Base-by-base conservation (phyloP, 2,329 filamentous ascomycete species). In the Cercospora sesami region DNA sequence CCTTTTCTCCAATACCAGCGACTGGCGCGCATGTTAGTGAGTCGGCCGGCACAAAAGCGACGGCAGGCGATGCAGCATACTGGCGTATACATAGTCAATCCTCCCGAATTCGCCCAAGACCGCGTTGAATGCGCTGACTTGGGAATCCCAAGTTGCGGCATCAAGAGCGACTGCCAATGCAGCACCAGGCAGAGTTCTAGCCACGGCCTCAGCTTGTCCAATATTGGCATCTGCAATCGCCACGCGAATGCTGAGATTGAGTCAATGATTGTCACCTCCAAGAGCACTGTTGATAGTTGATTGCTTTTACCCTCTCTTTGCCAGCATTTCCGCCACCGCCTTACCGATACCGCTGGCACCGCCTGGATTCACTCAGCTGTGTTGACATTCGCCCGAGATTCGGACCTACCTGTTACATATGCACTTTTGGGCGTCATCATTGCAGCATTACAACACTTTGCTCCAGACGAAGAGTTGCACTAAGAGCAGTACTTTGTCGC, bases 151-250 rank as follows among this genome's bases (percentile, higher is more conserved):
- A 33, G 74, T 73, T 2, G 77, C 70, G n/a, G 77, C 75, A 60
- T 81, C 75, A 60, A 78, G 74, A 51, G 75, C 64, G 18, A 76
- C 70, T 28, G 74, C 76, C 30, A 75, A 64, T 2, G 64, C 51
- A 2, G 14, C 16, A 12, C 58, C 61, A 42, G 75, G 72, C 42
- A 77, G 69, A 4, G 63, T 18, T 16, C 63, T 39, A n/a, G 75
- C 76, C 5, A 78, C 68, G n/a, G 71, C 21, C 65, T 77, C 33
- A 8, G 77, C 74, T 8, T 68, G 71, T 23, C 67, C 9, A n/a
- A 76, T 65, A 67, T 80, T 75, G 33, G 71, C 69, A 66, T 82
- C 80, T 31, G 86, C 79, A 2, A 85, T 83, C 65, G 82, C 83
- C 39, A 87, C 83, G 45, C 82, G 80, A 68, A 86, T 82, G 12